Conservation (phyloP, 2,329 filamentous ascomycete genomes). For the Microcyclospora pomicola region DNA sequence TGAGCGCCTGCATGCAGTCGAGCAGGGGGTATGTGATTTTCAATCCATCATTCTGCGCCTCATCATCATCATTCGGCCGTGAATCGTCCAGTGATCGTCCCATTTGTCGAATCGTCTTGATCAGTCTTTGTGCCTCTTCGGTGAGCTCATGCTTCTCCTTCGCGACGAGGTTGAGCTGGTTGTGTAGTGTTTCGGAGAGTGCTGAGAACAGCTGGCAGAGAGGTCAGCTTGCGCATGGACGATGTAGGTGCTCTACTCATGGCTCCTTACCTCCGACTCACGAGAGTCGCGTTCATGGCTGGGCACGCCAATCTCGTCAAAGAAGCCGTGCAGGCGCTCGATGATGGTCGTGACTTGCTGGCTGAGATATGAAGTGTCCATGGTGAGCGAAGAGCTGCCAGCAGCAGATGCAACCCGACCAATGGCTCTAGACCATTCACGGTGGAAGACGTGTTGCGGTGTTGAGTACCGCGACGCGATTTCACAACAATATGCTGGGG, state of each 20-base stretch:
- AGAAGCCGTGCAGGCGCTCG: constrained; percentile 80
- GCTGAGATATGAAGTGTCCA: constrained; percentile 86
- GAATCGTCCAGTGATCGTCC: constrained; percentile 73
- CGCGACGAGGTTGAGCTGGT: constrained; percentile 72
- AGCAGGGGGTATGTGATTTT: constrained; percentile 71
- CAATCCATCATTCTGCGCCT: constrained; percentile 52
- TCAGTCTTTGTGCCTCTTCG: constrained; percentile 77
- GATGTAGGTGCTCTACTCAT: not conserved
- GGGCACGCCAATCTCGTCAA: constrained; percentile 95
- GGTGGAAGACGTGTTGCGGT: too few species aligned
- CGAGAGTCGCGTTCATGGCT: constrained; percentile 80
- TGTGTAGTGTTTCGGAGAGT: constrained; percentile 80
- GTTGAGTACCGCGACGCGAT: too few species aligned
- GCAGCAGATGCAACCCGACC: constrained; percentile 11
- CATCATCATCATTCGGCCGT: constrained; percentile 49
- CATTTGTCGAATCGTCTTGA: constrained; percentile 85
- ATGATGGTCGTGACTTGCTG: constrained; percentile 94
- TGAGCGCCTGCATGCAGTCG: constrained; percentile 63
- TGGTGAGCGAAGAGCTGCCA: constrained; percentile 27
- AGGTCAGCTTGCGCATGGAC: constrained; percentile 1
- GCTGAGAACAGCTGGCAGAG: constrained; percentile 65
- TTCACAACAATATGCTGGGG: too few species aligned
- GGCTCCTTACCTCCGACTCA: constrained; percentile 65
- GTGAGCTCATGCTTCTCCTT: constrained; percentile 81
- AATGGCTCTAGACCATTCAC: too few species aligned